Evolutionary conservation across 352 stramenopile genomes (phyloP), one percentile per base, ranked within the genome.

Genomic region (Phytophthora brassicae): DNA sequence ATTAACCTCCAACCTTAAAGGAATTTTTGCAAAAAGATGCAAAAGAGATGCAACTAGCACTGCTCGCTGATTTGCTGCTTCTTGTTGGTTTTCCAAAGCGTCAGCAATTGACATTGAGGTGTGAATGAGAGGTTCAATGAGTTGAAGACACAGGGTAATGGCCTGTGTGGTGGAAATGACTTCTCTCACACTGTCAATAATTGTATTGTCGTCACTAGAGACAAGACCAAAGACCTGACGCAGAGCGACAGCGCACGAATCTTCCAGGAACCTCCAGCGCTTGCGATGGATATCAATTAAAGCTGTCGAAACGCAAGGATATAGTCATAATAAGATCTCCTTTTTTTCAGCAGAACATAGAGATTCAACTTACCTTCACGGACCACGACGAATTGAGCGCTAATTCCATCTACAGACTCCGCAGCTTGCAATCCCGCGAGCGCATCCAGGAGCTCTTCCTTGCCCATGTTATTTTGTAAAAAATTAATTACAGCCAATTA

Each of bases 181-280:
- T n/a, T n/a, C n/a, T n/a, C n/a, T n/a, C n/a, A n/a, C n/a, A 52
- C 45, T 42, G 16, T 41, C 35, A 2, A 55, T 42, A 3, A 35
- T 29, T 31, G 70, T 55, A 26, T 58, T 17, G 2, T 67, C 47
- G 9, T 13, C 3, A 52, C 24, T 47, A 51, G 63, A 16, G 29
- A 51, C 49, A 31, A 71, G 4, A 0, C n/a, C 12, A 12, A 68
- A 64, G 42, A 75, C 48, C 20, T 60, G 62, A 5, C 66, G 70
- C n/a, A 88, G 46, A 29, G 90, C 77, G 11, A 65, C 61, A 1
- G 74, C 72, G 53, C 84, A 82, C 12, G 77, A 60, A 62, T 89
- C 81, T 66, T 90, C 81, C 22, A 90, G 58, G 53, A 92, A 90
- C 26, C 69, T 69, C 52, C 81, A 90, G 33, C 76, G 75, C 54